These are phyloP conservation scores for Plasmodium knowlesi DNA, from an alignment of 169 alveolate species.

Conservation along the genomic window DNA sequence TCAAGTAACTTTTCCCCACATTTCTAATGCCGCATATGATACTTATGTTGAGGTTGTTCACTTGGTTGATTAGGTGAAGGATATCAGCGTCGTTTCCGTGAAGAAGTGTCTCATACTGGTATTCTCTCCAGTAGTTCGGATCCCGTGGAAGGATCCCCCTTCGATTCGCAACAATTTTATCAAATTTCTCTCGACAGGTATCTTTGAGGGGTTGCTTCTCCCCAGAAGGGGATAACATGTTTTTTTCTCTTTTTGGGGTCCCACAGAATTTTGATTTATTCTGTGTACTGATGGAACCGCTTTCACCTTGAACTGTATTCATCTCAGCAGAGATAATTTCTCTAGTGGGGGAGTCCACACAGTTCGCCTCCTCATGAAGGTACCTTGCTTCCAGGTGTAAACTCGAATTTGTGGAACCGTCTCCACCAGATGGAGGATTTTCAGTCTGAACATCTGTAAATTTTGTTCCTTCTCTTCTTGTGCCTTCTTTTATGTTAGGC, in stretches of 20 bases:
- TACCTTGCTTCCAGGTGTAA: neutral
- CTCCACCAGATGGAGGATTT: neutral
- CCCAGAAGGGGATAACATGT: neutral
- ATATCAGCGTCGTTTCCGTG: constrained; percentile 4
- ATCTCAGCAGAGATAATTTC: neutral
- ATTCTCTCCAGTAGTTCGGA: constrained; percentile 19
- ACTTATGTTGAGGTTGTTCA: constrained; percentile 8
- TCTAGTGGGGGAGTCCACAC: neutral
- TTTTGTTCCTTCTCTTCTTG: neutral
- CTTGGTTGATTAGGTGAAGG: constrained; percentile 21
- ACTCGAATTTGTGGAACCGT: neutral
- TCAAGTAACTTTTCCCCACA: constrained; percentile 35
- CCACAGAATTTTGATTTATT: neutral
- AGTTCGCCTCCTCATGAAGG: neutral
- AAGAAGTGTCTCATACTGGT: constrained; percentile 9
- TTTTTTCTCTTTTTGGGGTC: neutral
- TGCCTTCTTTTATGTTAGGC: neutral
- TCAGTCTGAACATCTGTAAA: neutral
- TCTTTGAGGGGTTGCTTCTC: neutral
- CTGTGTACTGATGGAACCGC: neutral
- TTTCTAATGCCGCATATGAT: constrained; percentile 53
- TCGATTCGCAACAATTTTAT: neutral
- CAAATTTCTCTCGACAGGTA: neutral
- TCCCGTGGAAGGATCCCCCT: neutral
- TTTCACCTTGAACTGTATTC: neutral